A percentile compares a stretch with the other conserved stretches of the same genome.
Evolutionary conservation across 2,329 filamentous ascomycete species (phyloP).

Genomic region (Lachnellula occidentalis): DNA sequence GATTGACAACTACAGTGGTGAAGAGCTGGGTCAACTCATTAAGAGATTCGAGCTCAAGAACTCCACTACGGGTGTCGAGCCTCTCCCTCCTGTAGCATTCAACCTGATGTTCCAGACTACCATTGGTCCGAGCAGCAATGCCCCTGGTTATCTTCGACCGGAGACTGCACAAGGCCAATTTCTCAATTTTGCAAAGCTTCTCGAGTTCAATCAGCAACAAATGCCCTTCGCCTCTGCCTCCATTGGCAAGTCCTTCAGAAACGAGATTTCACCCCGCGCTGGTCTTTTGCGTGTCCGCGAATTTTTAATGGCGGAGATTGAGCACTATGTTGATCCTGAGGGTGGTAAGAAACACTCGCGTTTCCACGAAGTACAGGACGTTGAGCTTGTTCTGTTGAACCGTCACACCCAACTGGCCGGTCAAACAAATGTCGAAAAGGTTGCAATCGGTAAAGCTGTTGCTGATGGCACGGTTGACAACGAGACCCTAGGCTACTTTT

Average conservation of each 20-base stretch:
- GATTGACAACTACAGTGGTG: constrained; percentile 92
- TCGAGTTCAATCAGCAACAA: constrained; percentile 89
- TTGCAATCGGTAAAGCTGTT: constrained; percentile 83
- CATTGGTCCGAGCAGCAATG: constrained; percentile 87
- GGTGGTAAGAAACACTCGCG: constrained; percentile 90
- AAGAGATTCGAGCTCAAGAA: constrained; percentile 88
- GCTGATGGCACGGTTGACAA: constrained; percentile 82
- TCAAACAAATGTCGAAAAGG: constrained; percentile 67
- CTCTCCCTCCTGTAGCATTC: constrained; percentile 80
- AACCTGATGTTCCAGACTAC: constrained; percentile 98
- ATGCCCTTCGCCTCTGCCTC: constrained; percentile 98
- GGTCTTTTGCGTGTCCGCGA: constrained; percentile 92
- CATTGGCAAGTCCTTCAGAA: constrained; percentile 96
- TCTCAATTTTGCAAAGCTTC: constrained; percentile 90
- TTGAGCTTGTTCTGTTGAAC: constrained; percentile 80
- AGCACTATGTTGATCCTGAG: constrained; percentile 94
- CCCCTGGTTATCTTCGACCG: constrained; percentile 79
- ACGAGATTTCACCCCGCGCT: constrained; percentile 91
- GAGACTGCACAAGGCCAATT: constrained; percentile 98
- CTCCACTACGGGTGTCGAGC: constrained; percentile 70
- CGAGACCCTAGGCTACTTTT: constrained; percentile 95
- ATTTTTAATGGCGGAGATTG: constrained; percentile 98
- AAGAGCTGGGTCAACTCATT: constrained; percentile 82
- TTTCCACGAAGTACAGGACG: constrained; percentile 77
- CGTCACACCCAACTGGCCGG: constrained; percentile 81